Conservation (phyloP, 164 flowering plant genomes). For the Chloranthus sessilifolius region DNA sequence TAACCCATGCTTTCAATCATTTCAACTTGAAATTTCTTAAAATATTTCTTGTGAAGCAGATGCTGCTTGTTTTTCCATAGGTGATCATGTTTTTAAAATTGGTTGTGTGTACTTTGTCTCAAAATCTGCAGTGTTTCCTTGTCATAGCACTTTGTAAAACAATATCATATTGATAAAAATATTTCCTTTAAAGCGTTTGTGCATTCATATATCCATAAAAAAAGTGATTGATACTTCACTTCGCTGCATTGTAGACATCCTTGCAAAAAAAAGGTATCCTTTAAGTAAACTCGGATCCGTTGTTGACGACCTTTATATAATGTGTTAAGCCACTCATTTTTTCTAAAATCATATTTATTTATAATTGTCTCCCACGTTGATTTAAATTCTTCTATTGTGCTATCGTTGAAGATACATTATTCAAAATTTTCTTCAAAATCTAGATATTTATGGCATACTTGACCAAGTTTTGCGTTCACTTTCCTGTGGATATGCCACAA, state of each 20-base stretch:
- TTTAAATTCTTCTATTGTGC: no score
- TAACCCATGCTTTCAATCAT: neutral
- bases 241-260: neutral
- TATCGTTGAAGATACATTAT: no score
- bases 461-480: neutral
- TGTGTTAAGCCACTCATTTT: neutral
- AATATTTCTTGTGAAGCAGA: neutral
- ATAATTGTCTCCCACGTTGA: neutral
- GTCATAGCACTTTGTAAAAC: neutral
- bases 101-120: neutral
- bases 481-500: slow-evolving; percentile 5
- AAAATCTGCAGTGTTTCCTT: neutral
- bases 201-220: neutral
- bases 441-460: neutral
- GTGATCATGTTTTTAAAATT: neutral
- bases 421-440: slow-evolving; percentile 8
- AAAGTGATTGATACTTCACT: neutral
- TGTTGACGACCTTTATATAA: neutral
- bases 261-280: neutral
- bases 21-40: no score
- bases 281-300: neutral
- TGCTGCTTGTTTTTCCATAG: neutral
- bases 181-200: no score
- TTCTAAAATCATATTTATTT: neutral
- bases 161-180: neutral